Percentiles rank a stretch among this genome's conserved stretches.
Evolutionary conservation across 2,329 filamentous ascomycete genomes (phyloP).

Genomic region (Xylariaceae sp.): DNA sequence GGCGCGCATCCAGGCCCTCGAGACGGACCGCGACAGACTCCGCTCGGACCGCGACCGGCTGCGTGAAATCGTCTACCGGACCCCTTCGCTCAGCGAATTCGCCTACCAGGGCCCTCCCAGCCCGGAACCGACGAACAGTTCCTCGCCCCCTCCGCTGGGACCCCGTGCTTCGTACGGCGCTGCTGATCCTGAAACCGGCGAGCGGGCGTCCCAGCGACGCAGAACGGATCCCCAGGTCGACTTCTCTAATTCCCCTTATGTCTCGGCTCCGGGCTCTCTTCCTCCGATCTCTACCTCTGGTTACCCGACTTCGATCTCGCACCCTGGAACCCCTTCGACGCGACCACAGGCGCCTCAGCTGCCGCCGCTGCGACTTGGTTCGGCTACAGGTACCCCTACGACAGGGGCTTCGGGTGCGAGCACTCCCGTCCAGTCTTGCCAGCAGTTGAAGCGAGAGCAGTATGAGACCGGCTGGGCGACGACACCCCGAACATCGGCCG

Average conservation of each 20-base stretch:
- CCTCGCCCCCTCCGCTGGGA: slow-evolving; percentile 21
- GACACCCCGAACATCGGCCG: slow-evolving; percentile 18
- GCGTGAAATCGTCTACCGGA: slow-evolving; percentile 57
- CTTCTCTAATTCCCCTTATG: slow-evolving; percentile 38
- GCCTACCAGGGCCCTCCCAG: slow-evolving; percentile 49
- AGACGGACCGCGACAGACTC: slow-evolving; percentile 67
- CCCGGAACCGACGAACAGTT: slow-evolving; percentile 37
- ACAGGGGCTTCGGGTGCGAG: slow-evolving; percentile 22
- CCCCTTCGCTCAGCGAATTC: slow-evolving; percentile 50
- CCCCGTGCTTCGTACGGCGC: slow-evolving; percentile 31
- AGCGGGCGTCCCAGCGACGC: slow-evolving; percentile 43
- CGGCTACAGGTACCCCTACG: slow-evolving; percentile 25
- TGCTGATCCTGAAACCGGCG: slow-evolving; percentile 40
- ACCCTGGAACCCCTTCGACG: slow-evolving; percentile 30
- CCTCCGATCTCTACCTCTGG: slow-evolving; percentile 38
- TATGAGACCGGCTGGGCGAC: slow-evolving; percentile 39
- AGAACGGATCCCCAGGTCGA: slow-evolving; percentile 46
- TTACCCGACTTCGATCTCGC: slow-evolving; percentile 33
- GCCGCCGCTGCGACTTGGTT: slow-evolving; percentile 47
- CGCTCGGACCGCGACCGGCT: slow-evolving; percentile 67
- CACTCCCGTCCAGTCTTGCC: slow-evolving; percentile 26
- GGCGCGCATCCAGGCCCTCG: slow-evolving; percentile 46
- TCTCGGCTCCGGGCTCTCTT: slow-evolving; percentile 35
- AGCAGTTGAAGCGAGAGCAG: slow-evolving; percentile 30
- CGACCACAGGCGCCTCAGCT: slow-evolving; percentile 38